Percentiles rank a stretch among this genome's conserved stretches.
Evolutionary conservation across 2,329 filamentous ascomycete species (phyloP).

Genomic region (Ascochyta clinopodiicola): DNA sequence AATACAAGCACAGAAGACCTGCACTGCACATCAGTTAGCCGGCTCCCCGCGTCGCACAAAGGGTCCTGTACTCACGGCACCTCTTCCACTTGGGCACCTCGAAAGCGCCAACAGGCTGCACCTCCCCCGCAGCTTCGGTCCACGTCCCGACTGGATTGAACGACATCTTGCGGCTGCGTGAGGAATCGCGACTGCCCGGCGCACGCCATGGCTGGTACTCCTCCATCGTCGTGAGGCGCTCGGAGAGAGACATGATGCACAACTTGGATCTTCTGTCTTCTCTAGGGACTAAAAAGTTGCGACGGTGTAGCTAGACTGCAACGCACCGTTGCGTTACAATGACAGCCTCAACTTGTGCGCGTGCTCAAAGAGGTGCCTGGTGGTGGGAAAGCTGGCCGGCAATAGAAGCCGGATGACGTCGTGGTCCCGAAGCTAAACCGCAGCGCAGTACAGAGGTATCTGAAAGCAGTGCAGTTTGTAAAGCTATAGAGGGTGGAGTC

Average conservation of each 20-base stretch:
- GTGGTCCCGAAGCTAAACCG: conserved; percentile 1
- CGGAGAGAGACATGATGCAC: conserved; percentile 48
- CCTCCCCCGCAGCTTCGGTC: conserved; percentile 49
- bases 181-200: conserved; percentile 44
- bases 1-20: conserved; percentile 71
- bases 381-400: conserved; percentile 4
- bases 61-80: conserved; percentile 52
- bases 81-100: conserved; percentile 62
- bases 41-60: neutral
- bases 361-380: conserved; percentile 5
- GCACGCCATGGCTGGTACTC: conserved; percentile 51
- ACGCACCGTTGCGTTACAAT: neutral
- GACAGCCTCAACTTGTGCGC: conserved; percentile 5
- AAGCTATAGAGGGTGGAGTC: neutral
- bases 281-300: neutral
- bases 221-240: conserved; percentile 50
- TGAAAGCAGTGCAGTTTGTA: neutral
- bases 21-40: conserved; percentile 57
- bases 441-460: neutral
- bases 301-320: neutral
- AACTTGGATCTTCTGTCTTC: neutral
- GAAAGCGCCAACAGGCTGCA: conserved; percentile 56
- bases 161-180: conserved; percentile 54
- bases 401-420: conserved; percentile 7
- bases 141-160: conserved; percentile 58